Base-by-base conservation (phyloP, 192 early-diverging fungal species). In the Podila clonocystis region DNA sequence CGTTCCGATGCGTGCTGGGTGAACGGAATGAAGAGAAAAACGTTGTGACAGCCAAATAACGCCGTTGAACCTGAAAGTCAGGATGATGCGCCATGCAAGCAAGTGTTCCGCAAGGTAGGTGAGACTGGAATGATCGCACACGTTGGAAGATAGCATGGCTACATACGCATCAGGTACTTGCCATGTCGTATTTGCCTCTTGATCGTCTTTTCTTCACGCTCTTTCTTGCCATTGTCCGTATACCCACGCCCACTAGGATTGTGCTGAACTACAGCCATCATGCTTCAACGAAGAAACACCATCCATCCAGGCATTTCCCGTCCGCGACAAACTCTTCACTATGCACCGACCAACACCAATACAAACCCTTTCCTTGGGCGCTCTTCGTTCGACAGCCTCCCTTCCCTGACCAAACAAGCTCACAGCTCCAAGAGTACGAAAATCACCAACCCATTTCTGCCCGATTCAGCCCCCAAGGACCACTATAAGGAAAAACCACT, bases 261-360 rank as follows among this genome's bases (percentile, higher is more conserved):
- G 9, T 48, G 33, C 58, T 48, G 19, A 30, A n/a, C 34, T 29
- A 50, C 17, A 36, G 1, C 48, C 26, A 58, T 38, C 36, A 70
- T 69, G 48, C 64, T 78, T 26, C 55, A 50, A 15, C 63, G 64
- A 72, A 71, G 75, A 63, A 78, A 68, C 29, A 62, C 69, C 8
- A 61, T 72, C 41, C 75, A 78, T 52, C 68, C 68, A 15, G 34
- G 63, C 48, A 62, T 48, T 13, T 22, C 50, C 41, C 38, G 45
- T 22, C 24, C 20, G 26, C 52, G 2, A 7, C 30, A 28, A 68
- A 29, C 34, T 26, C 26, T 17, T 22, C 57, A 36, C 2, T 26
- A 41, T 26, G 61, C 50, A 58, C 26, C 45, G 28, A 31, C 63
- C 33, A 31, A 8, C 38, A n/a, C 8, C 41, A 55, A 55, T 20